Evolutionary conservation across 768 basidiomycete genomes (phyloP).

Genomic region (Clitopilus passeckerianus): DNA sequence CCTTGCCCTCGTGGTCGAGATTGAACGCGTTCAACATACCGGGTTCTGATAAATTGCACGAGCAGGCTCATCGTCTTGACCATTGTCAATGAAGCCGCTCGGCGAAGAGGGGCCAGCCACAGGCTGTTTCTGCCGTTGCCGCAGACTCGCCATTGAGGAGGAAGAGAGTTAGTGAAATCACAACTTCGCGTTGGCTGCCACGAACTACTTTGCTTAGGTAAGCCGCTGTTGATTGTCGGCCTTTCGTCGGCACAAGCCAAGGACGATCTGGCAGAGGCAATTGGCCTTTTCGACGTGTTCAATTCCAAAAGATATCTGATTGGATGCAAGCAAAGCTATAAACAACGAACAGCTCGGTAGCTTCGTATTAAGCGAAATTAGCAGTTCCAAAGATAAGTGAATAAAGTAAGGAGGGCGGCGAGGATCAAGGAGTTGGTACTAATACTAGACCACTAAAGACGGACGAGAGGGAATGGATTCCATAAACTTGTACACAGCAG

Average conservation of each 20-base stretch:
- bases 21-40: conserved; percentile 24
- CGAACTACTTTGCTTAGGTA: conserved; percentile 1
- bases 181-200: neutral
- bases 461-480: neutral
- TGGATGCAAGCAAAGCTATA: neutral
- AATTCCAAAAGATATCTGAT: neutral
- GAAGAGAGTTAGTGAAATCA: conserved; percentile 1
- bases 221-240: neutral
- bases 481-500: neutral
- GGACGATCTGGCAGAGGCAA: too few species aligned
- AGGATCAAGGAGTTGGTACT: neutral
- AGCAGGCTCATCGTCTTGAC: conserved; percentile 50
- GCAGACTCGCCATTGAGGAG: conserved; percentile 9
- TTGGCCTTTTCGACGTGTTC: neutral
- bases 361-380: neutral
- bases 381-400: conserved; percentile 1
- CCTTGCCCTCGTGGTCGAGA: neutral
- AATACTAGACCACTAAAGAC: too few species aligned
- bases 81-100: conserved; percentile 18
- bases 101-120: neutral
- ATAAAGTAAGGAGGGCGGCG: conserved; percentile 5
- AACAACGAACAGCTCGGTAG: neutral
- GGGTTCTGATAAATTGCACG: conserved; percentile 44
- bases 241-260: neutral
- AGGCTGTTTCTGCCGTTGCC: conserved; percentile 11